phyloP scores from a whole-genome alignment of 2,329 filamentous ascomycete genomes.

The Aureobasidium subglaciale region DNA sequence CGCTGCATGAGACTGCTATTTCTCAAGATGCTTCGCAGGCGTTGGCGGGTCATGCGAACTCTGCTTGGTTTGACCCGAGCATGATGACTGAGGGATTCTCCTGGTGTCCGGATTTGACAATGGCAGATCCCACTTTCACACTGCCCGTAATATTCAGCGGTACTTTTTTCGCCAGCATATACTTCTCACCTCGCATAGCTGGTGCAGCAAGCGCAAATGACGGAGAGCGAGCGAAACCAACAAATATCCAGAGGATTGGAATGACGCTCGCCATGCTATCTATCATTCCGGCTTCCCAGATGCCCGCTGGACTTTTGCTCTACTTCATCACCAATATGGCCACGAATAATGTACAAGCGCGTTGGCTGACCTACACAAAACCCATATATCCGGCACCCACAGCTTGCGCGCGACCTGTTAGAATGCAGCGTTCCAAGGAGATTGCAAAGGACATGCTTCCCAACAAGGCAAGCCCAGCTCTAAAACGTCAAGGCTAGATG shows the following conservation, averaged over 20 bases:
- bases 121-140: conserved; percentile 44
- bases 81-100: conserved; percentile 51
- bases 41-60: neutral
- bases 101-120: conserved; percentile 53
- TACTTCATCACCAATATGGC: conserved; percentile 28
- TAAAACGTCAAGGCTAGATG: neutral
- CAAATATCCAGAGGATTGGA: conserved; percentile 19
- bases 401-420: conserved; percentile 24
- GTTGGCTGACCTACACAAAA: conserved; percentile 23
- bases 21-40: neutral
- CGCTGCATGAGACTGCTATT: neutral
- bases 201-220: conserved; percentile 7
- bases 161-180: conserved; percentile 44
- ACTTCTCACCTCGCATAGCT: conserved; percentile 16
- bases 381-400: conserved; percentile 21
- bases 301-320: conserved; percentile 37
- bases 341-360: conserved; percentile 18
- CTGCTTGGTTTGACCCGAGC: conserved; percentile 38
- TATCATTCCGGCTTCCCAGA: conserved; percentile 26
- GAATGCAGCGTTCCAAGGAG: conserved; percentile 15
- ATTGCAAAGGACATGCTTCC: conserved; percentile 1
- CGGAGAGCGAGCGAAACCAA: conserved; percentile 4
- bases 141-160: conserved; percentile 44
- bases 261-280: conserved; percentile 29
- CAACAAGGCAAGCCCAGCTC: neutral